Evolutionary conservation across 2,329 filamentous ascomycete species (phyloP), one percentile per base, ranked within the genome.

Genomic region (Pseudopyrenochaeta lycopersici): DNA sequence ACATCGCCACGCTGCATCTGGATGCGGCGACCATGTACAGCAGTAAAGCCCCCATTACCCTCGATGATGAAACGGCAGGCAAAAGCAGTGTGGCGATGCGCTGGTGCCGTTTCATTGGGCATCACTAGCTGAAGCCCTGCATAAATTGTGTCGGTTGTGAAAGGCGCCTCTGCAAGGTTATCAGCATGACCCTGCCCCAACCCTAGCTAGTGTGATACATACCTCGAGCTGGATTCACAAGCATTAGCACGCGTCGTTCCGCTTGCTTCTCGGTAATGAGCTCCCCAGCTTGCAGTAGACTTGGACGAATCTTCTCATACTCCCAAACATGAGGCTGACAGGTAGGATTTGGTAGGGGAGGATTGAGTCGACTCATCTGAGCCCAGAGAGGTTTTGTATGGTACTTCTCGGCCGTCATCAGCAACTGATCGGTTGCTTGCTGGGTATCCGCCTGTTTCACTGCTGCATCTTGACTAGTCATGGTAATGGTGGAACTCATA

Each of bases 31-130:
- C 84, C 83, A 44, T 85, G 81, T 0, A 86, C 81, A 1, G 84
- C 83, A 0, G 84, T 86, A 62, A 85, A 87, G 1, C 84, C 83
- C 2, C 79, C 80, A 11, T 78, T 70, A 1, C 84, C 83, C 49
- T 85, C 83, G 18, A 86, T 84, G 54, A 86, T 84, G 70, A 85
- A 86, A 4, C 84, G 79, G 62, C 81, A 78, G 0, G 84, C 84
- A 52, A 84, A 85, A 0, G 84, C 84, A 2, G 81, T 80, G 61
- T 86, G 84, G 0, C 84, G 71, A 56, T 86, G 84, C 0, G 83
- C 83, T 0, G 80, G 81, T 0, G 84, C 83, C 0, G 77, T 82
- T 53, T 86, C 84, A 23, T 82, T 80, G 0, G 84, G 84, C 63
- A 83, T 81, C 4, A 86, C 82, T 1, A 86, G 75, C 60, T 86